Conservation (phyloP, 2,329 filamentous ascomycete genomes). For the Penicillium sp. region DNA sequence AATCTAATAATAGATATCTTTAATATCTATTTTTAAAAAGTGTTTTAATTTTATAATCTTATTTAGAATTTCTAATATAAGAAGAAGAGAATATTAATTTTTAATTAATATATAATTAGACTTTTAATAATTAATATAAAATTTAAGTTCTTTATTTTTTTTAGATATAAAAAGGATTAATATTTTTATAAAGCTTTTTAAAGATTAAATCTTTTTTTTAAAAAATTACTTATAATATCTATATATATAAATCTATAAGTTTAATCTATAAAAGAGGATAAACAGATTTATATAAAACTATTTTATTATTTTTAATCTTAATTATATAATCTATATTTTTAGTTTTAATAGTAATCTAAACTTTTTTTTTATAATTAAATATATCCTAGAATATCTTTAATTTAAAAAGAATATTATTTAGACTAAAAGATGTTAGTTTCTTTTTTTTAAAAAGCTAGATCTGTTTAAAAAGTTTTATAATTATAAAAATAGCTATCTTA, state of each 20-base stretch:
- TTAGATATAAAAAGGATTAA: conserved; percentile 2
- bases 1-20: background rate
- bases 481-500: too few relatives aligned
- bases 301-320: background rate
- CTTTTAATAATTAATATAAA: conserved; percentile 1
- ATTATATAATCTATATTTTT: background rate
- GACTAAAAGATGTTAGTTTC: too few relatives aligned
- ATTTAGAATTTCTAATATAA: background rate
- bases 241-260: background rate
- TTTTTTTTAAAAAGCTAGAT: too few relatives aligned
- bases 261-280: background rate
- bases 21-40: background rate
- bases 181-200: background rate
- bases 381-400: background rate
- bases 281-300: background rate
- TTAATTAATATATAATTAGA: conserved; percentile 1
- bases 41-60: background rate
- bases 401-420: too few relatives aligned
- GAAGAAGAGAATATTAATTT: background rate
- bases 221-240: background rate
- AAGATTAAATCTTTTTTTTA: background rate
- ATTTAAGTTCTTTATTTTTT: background rate
- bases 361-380: background rate
- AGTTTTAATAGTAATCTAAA: background rate
- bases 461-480: too few relatives aligned